Evolutionary conservation across 768 basidiomycete genomes (phyloP), one percentile per base, ranked within the genome.

Genomic region (Antrodiella citrinella): DNA sequence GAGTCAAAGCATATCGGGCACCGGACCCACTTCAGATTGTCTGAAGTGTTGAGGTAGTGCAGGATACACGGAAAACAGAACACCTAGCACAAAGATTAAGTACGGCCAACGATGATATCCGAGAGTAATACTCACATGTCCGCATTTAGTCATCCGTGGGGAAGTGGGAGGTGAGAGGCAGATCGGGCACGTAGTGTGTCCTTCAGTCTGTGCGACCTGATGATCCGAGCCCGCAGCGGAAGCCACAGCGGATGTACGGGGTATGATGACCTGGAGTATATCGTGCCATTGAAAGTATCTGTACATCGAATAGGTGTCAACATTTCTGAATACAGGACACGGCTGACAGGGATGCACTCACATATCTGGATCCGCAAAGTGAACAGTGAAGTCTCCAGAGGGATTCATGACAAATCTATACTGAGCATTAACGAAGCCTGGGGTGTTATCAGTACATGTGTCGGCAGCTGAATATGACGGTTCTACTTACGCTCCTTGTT

Each of bases 281-380:
- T 97, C 91, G 15, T 87, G 80, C 92, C 93, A 96, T 72, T 93
- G 90, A 65, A 95, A 90, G 71, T 86, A 93, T 61, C 93, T 96
- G 53, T 3, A 12, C 53, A n/a, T n/a, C n/a, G n/a, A n/a, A n/a
- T n/a, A n/a, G n/a, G n/a, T n/a, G n/a, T n/a, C n/a, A n/a, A n/a
- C n/a, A n/a, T n/a, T n/a, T n/a, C n/a, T n/a, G n/a, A n/a, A n/a
- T n/a, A n/a, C n/a, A n/a, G n/a, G n/a, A n/a, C n/a, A n/a, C n/a
- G n/a, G n/a, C n/a, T n/a, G n/a, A n/a, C n/a, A n/a, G n/a, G n/a
- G n/a, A n/a, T n/a, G 54, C 46, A 73, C 89, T 61, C 66, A 88
- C 87, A 98, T 94, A 67, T 99, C 96, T 26, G 96, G 92, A 66
- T 97, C 94, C 39, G 91, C 92, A 63, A 97, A 94, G 66, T 96